Evolutionary conservation across 2,329 filamentous ascomycete species (phyloP).

Genomic region (Ilyonectria robusta): DNA sequence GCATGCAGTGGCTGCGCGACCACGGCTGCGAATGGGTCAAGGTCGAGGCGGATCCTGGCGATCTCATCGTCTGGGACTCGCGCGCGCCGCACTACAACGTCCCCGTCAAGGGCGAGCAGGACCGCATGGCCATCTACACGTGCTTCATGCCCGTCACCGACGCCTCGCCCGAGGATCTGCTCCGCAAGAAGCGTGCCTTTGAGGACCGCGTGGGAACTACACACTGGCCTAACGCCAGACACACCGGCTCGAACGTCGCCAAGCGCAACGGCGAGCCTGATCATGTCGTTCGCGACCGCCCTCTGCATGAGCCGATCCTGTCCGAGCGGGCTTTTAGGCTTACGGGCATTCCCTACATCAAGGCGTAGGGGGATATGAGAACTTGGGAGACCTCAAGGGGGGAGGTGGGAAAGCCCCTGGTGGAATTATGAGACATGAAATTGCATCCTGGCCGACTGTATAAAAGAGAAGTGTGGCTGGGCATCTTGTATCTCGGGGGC

Average conservation of each 20-base stretch:
- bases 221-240: slow-evolving; percentile 57
- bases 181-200: slow-evolving; percentile 58
- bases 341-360: slow-evolving; percentile 44
- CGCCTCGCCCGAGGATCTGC: slow-evolving; percentile 53
- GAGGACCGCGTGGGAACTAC: slow-evolving; percentile 56
- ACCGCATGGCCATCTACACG: slow-evolving; percentile 54
- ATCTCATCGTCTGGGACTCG: slow-evolving; percentile 59
- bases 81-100: slow-evolving; percentile 60
- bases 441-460: slow-evolving; percentile 2
- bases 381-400: not conserved
- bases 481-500: slow-evolving; percentile 24
- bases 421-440: not conserved
- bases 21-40: slow-evolving; percentile 53
- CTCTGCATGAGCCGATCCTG: slow-evolving; percentile 37
- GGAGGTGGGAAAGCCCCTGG: not conserved
- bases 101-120: slow-evolving; percentile 53
- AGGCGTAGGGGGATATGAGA: not conserved
- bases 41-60: slow-evolving; percentile 59
- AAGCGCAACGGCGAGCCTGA: slow-evolving; percentile 41
- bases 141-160: slow-evolving; percentile 41
- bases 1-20: slow-evolving; percentile 56
- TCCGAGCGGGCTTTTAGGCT: slow-evolving; percentile 40
- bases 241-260: slow-evolving; percentile 34
- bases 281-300: slow-evolving; percentile 34
- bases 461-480: slow-evolving; percentile 11